A percentile compares a stretch with the other conserved stretches of the same genome.
phyloP scores from a whole-genome alignment of 768 basidiomycete species.

The Termitomyces sp. region DNA sequence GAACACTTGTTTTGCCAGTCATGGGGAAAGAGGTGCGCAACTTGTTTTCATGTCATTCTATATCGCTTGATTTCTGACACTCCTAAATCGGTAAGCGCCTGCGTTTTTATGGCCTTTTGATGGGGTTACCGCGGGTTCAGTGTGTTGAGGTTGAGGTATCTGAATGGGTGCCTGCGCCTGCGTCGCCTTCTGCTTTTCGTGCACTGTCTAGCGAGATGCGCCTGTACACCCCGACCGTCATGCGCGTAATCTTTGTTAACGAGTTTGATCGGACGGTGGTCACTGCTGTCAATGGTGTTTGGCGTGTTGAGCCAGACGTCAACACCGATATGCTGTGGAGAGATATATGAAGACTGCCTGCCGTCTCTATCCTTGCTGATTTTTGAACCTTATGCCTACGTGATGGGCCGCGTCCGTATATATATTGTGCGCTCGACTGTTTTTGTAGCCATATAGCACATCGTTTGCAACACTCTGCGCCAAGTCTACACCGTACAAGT shows the following conservation, averaged over 20 bases:
- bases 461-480: neutral
- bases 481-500: neutral
- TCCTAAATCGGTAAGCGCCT: slow-evolving; percentile 42
- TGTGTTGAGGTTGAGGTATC: slow-evolving; percentile 64
- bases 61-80: slow-evolving; percentile 7
- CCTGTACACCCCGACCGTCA: slow-evolving; percentile 53
- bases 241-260: slow-evolving; percentile 56
- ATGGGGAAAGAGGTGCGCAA: slow-evolving; percentile 47
- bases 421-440: neutral
- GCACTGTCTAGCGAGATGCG: slow-evolving; percentile 59
- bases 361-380: neutral
- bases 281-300: slow-evolving; percentile 32
- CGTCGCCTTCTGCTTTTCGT: slow-evolving; percentile 48
- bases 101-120: slow-evolving; percentile 56
- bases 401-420: slow-evolving; percentile 1
- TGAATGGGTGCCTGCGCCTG: slow-evolving; percentile 60
- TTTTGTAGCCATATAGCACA: slow-evolving; percentile 9
- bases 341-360: slow-evolving; percentile 21
- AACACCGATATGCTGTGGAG: slow-evolving; percentile 32
- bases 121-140: slow-evolving; percentile 46
- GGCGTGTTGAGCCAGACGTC: slow-evolving; percentile 28
- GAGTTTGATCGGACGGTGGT: slow-evolving; percentile 59
- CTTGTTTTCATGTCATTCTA: slow-evolving; percentile 7
- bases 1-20: slow-evolving; percentile 62
- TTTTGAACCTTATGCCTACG: neutral